These are phyloP conservation scores for Cryptococcus sp. DNA, from an alignment of 1,284 basidiomycete species.

Conservation along the genomic window DNA sequence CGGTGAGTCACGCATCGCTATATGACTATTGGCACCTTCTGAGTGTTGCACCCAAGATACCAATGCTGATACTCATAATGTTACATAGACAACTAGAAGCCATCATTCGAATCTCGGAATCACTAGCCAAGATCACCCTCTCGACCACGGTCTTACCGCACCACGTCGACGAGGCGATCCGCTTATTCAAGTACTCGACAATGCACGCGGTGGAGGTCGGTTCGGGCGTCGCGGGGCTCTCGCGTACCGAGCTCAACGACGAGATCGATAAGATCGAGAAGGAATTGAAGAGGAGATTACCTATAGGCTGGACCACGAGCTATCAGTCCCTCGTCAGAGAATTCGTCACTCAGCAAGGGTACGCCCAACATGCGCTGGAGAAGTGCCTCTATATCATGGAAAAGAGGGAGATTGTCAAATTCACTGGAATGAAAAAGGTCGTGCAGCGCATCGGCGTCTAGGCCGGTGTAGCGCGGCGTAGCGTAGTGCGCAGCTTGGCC, in stretches of 20 bases:
- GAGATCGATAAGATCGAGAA: conserved; percentile 92
- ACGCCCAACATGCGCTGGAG: conserved; percentile 88
- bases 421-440: conserved; percentile 67
- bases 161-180: conserved; percentile 97
- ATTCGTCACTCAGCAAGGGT: conserved; percentile 91
- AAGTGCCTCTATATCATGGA: conserved; percentile 89
- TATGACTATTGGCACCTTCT: not conserved
- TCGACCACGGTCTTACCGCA: conserved; percentile 83
- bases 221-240: conserved; percentile 79
- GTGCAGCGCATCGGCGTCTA: conserved; percentile 48
- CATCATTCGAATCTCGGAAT: conserved; percentile 97
- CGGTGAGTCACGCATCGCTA: conserved; percentile 62
- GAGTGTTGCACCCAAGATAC: not conserved
- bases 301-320: conserved; percentile 95
- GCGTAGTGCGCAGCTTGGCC: too few species aligned
- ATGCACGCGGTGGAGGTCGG: conserved; percentile 97
- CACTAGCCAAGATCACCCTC: conserved; percentile 91
- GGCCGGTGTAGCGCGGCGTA: too few species aligned
- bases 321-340: conserved; percentile 93
- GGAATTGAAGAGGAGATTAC: conserved; percentile 82
- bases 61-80: too few species aligned
- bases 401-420: conserved; percentile 91
- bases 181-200: conserved; percentile 97
- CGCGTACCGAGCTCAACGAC: conserved; percentile 87
- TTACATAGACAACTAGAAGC: conserved; percentile 87